Conservation (phyloP, 108 stramenopile genomes). For the Aurantiochytrium sp. region DNA sequence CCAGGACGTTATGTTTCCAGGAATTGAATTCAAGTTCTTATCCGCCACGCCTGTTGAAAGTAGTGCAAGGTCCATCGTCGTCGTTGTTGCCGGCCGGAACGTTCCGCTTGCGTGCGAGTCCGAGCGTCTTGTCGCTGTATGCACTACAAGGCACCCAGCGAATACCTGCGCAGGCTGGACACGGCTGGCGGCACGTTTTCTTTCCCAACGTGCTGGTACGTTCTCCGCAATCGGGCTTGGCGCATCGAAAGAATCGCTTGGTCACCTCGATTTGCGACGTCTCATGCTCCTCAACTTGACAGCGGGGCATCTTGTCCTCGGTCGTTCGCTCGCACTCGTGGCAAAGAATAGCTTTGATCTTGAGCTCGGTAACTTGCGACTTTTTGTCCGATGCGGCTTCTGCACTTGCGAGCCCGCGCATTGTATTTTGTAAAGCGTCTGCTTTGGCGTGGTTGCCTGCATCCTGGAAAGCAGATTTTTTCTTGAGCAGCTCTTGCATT, state of each 20-base stretch:
- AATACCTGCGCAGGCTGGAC: background rate
- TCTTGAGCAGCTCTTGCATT: background rate
- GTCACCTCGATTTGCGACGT: background rate
- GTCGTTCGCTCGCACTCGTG: background rate
- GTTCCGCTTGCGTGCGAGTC: background rate
- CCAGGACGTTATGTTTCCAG: no score
- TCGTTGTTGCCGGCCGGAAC: no score
- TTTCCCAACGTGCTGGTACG: background rate
- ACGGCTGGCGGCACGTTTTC: background rate
- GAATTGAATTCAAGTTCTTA: background rate
- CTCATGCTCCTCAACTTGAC: background rate
- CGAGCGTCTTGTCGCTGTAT: background rate
- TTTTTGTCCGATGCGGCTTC: background rate
- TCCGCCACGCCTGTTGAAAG: background rate
- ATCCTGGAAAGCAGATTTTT: background rate
- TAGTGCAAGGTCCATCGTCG: background rate
- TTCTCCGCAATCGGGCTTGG: background rate
- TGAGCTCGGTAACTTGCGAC: background rate
- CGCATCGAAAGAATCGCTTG: background rate
- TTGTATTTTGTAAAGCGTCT: background rate
- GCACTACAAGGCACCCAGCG: constrained; percentile 10
- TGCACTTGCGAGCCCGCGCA: background rate
- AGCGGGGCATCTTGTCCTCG: background rate
- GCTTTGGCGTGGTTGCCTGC: background rate
- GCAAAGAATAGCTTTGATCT: background rate